Base-by-base conservation (phyloP, 2,329 filamentous ascomycete genomes). In the Alternaria burnsii region DNA sequence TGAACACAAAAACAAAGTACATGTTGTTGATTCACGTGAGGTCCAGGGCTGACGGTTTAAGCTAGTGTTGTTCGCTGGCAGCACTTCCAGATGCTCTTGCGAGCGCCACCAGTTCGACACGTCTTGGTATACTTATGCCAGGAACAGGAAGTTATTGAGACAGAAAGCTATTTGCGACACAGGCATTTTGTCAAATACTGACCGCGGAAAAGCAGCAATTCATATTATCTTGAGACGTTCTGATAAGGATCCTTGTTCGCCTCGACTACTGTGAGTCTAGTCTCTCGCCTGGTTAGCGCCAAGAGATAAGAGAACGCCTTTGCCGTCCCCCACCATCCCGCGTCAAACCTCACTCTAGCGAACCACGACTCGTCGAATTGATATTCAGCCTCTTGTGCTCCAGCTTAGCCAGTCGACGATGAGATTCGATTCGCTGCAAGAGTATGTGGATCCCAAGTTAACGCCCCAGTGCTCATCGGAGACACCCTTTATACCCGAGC, bases 241-340 rank as follows among this genome's bases (percentile, higher is more conserved):
- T 73, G 74, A 77, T 74, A 77, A 76, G 71, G 40, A 66, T 63
- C 65, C 58, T 59, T 65, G 64, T 65, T 65, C 62, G 63, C 68
- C 36, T 52, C 52, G 38, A 52, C 52, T 58, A 59, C 43, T 55
- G 55, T 55, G 40, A 52, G 63, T 60, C 64, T 71, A 66, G 70
- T 58, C 65, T 55, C 66, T 61, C 64, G 62, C 53, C 62, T 62
- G 47, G 63, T 54, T 52, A 58, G 40, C 62, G 70, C 70, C 71
- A 74, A 76, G 73, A 77, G 74, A 77, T 77, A 77, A 76, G 74
- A 69, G 61, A 72, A 68, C 67, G 71, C 71, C 72, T 62, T 62
- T 68, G 59, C 70, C 65, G 71, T 68, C 66, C 73, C 65, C 70
- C 72, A 70, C 69, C 62, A 74, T 71, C 74, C 72, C 73, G 65